Base-by-base conservation (phyloP, 2,329 filamentous ascomycete species). In the Magnaporthales sp. region DNA sequence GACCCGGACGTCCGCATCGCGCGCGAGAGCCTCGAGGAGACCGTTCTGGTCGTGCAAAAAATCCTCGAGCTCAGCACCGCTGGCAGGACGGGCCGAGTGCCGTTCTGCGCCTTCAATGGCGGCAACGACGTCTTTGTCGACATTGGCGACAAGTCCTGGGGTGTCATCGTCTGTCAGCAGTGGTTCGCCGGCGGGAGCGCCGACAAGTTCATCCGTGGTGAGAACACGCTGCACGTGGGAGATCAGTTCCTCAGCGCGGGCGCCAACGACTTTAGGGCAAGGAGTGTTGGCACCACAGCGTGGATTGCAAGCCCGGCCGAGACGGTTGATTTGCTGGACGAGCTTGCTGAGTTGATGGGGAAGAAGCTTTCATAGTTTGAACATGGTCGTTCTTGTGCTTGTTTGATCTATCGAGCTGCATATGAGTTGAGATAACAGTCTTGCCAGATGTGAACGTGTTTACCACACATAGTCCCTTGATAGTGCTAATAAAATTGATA, bases 41-140 rank as follows among this genome's bases (percentile, higher is more conserved):
- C 94, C 0, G 95, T 99, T 0, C 83, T 99, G 11, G 92, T 96
- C 1, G 92, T 95, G 22, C 94, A 98, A 77, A 94, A 96, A 76
- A 93, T 92, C 63, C 84, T 99, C 4, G 94, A 98, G 77, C 86
- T 93, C 72, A 91, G 89, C 56, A 80, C 85, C 0, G 90, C 90
- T 31, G 90, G 90, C 76, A 84, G 72, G 68, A 66, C 72, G 29
- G 62, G 62, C 2, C 62, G 75, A 27, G 80, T 99, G 32, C 95
- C 95, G 0, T 99, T 98, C 75, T 99, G 95, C 75, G 95, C 95
- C 26, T 99, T 99, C 82, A 99, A 99, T 77, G 95, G 94, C 66
- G 95, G 95, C 11, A 94, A 95, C 69, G 95, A 99, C 76, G 93
- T 98, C 58, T 99, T 99, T 78, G 93, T 99, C 66, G 95, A 99